Conservation (phyloP, 23 red algal species). For the Cyanidiococcus yangmingshanensis region DNA sequence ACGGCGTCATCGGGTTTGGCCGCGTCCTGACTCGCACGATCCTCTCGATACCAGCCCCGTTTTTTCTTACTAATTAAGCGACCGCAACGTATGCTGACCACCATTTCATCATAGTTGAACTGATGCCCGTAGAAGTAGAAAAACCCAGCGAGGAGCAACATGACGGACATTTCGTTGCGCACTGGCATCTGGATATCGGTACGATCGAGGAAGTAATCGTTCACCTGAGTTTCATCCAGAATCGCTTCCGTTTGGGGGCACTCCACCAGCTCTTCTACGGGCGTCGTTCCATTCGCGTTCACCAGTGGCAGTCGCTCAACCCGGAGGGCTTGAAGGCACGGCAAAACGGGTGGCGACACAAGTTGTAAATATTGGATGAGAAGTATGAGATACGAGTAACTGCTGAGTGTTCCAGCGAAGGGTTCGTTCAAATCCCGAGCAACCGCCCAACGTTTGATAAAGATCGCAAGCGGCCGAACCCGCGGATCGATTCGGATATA, state of each 20-base stretch:
- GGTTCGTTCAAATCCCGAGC: conserved; percentile 79
- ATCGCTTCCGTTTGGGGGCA: background rate
- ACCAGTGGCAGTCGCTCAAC: background rate
- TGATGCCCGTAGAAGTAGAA: conserved; percentile 67
- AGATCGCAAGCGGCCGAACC: conserved; percentile 63
- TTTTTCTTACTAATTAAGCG: conserved; percentile 19
- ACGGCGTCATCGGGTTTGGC: background rate
- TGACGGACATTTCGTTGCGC: conserved; percentile 36
- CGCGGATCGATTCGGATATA: conserved; percentile 72
- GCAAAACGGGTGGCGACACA: conserved; percentile 48
- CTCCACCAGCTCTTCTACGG: conserved; percentile 21
- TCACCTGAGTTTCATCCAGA: background rate
- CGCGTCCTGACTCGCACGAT: background rate
- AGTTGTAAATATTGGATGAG: conserved; percentile 72
- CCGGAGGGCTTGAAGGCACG: conserved; percentile 53
- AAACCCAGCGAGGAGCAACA: conserved; percentile 68
- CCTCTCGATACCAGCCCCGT: conserved; percentile 22
- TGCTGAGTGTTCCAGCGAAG: conserved; percentile 90
- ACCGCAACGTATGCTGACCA: conserved; percentile 49
- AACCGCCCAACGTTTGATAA: conserved; percentile 92
- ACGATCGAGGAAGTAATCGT: background rate
- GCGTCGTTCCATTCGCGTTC: conserved; percentile 17
- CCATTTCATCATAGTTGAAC: conserved; percentile 49
- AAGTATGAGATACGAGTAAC: conserved; percentile 81
- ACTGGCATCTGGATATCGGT: conserved; percentile 20